These are phyloP conservation scores for Penicillium oxalicum DNA, from an alignment of 2,329 filamentous ascomycete genomes.

Conservation along the genomic window DNA sequence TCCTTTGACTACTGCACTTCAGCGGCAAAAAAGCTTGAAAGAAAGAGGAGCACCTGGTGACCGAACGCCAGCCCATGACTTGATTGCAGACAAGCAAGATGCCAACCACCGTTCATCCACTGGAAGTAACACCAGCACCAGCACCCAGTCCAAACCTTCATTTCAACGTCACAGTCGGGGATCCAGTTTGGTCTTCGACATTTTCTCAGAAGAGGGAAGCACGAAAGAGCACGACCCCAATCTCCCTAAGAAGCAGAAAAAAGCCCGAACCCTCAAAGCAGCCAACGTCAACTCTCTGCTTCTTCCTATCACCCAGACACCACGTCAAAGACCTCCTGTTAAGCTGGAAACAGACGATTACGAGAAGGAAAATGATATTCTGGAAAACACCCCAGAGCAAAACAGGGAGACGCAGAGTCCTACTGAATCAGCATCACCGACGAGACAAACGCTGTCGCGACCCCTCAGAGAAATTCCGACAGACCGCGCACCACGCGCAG, in stretches of 20 bases:
- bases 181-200: slow-evolving; percentile 22
- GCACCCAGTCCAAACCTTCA: slow-evolving; percentile 6
- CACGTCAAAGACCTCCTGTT: slow-evolving; percentile 17
- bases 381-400: slow-evolving; percentile 18
- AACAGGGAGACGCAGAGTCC: slow-evolving; percentile 13
- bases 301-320: slow-evolving; percentile 22
- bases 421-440: slow-evolving; percentile 15
- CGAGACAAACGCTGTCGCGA: slow-evolving; percentile 12
- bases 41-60: neutral
- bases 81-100: slow-evolving; percentile 2
- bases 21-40: slow-evolving; percentile 7
- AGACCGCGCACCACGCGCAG: slow-evolving; percentile 7
- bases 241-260: slow-evolving; percentile 17
- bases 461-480: slow-evolving; percentile 8
- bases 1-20: slow-evolving; percentile 5
- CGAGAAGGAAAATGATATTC: slow-evolving; percentile 32
- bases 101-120: slow-evolving; percentile 3
- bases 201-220: slow-evolving; percentile 26
- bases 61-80: neutral
- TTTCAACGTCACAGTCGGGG: slow-evolving; percentile 17
- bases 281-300: slow-evolving; percentile 32
- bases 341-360: slow-evolving; percentile 29
- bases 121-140: neutral
- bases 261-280: slow-evolving; percentile 24
- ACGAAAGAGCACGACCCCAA: slow-evolving; percentile 13